A percentile compares a stretch with the other conserved stretches of the same genome.
Evolutionary conservation across 1,284 basidiomycete genomes (phyloP).

Genomic region (Boletus hoseneyae): DNA sequence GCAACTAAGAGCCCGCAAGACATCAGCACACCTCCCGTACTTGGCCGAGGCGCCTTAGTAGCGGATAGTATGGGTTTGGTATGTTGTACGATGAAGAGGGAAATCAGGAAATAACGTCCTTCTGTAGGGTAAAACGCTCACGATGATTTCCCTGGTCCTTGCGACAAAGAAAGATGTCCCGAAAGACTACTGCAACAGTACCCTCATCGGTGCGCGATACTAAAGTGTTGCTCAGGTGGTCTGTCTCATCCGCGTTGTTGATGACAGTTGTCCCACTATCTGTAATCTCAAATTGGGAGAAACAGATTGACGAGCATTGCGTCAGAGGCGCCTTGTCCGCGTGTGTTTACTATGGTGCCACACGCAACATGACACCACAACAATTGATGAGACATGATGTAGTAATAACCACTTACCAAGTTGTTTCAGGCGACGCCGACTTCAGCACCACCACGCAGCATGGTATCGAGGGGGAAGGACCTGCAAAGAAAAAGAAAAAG

Average conservation of each 20-base stretch:
- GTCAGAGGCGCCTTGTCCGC: conserved; percentile 49
- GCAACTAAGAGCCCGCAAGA: conserved; percentile 78
- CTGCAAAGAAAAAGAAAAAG: conserved; percentile 54
- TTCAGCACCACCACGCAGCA: conserved; percentile 7
- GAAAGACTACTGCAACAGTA: conserved; percentile 56
- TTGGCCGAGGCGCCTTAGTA: conserved; percentile 81
- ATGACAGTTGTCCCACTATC: conserved; percentile 78
- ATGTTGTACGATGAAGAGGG: conserved; percentile 6
- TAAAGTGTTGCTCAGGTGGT: not conserved
- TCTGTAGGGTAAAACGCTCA: conserved; percentile 77
- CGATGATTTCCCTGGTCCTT: conserved; percentile 73
- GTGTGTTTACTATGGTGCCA: conserved; percentile 71
- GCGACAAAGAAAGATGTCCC: conserved; percentile 68
- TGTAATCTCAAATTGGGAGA: conserved; percentile 88
- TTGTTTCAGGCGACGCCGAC: conserved; percentile 31
- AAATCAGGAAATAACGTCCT: conserved; percentile 7
- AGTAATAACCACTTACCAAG: conserved; percentile 88
- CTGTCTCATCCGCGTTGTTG: conserved; percentile 4
- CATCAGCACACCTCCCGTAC: conserved; percentile 45
- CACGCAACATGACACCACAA: conserved; percentile 56
- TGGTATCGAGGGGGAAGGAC: conserved; percentile 16
- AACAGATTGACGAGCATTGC: conserved; percentile 82
- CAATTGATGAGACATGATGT: conserved; percentile 71
- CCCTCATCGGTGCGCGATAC: conserved; percentile 67
- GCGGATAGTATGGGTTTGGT: conserved; percentile 86